Conservation (phyloP, 768 basidiomycete genomes). For the Pleurotus giganteus region DNA sequence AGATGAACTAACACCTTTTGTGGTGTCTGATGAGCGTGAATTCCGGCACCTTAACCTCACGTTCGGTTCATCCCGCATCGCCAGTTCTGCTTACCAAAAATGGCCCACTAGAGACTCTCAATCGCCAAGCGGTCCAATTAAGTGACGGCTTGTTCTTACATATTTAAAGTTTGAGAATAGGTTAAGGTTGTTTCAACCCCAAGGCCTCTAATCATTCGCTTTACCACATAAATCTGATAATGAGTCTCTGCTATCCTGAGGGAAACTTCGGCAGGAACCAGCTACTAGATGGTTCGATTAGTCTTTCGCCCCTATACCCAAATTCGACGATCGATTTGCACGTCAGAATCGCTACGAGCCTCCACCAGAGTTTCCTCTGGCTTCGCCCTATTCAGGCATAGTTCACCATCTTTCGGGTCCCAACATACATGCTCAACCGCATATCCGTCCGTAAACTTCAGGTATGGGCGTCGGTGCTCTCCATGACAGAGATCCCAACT, state of each 20-base stretch:
- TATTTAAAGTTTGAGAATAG: constrained; percentile 82
- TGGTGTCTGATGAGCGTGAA: constrained; percentile 84
- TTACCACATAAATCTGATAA: constrained; percentile 64
- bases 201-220: constrained; percentile 92
- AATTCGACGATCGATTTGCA: constrained; percentile 95
- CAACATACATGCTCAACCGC: constrained; percentile 83
- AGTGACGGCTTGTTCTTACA: constrained; percentile 83
- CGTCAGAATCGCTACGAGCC: constrained; percentile 94
- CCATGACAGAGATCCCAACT: too few species aligned
- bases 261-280: constrained; percentile 92
- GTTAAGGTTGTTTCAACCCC: constrained; percentile 88
- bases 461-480: constrained; percentile 75
- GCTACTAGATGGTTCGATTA: constrained; percentile 94
- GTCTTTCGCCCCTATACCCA: constrained; percentile 97
- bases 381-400: constrained; percentile 88
- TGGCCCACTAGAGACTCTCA: constrained; percentile 80
- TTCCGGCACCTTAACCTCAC: constrained; percentile 76
- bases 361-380: constrained; percentile 97
- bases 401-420: constrained; percentile 91
- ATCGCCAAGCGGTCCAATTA: constrained; percentile 79
- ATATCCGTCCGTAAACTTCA: constrained; percentile 70
- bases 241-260: constrained; percentile 58
- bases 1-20: constrained; percentile 84
- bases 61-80: constrained; percentile 72
- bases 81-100: constrained; percentile 74